These are phyloP conservation scores for Eudorina sp. DNA, from an alignment of 139 green algal species.

Conservation along the genomic window DNA sequence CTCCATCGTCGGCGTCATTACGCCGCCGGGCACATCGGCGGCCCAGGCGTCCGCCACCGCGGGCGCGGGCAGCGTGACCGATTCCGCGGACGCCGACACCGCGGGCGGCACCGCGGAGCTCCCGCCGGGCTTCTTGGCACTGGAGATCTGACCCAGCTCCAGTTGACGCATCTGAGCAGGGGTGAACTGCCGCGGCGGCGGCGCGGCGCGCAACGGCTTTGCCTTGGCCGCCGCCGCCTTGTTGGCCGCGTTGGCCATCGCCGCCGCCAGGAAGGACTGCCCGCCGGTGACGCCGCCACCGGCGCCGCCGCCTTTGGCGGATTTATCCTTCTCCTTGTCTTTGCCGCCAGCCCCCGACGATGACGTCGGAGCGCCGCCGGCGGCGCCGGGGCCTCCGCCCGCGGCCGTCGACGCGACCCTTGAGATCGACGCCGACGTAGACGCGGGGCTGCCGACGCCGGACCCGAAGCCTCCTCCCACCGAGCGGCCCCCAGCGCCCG, in stretches of 20 bases:
- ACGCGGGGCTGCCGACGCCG: background rate
- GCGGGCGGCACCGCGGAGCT: too few species aligned
- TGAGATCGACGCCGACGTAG: background rate
- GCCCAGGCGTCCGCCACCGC: slow-evolving; percentile 25
- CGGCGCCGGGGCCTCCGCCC: too few species aligned
- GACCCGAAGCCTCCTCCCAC: too few species aligned
- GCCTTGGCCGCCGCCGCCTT: background rate
- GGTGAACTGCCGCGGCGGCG: slow-evolving; percentile 39
- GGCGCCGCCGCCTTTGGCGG: background rate
- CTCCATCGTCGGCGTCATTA: background rate
- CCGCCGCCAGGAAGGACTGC: background rate
- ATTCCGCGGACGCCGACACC: background rate
- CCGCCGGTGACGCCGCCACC: background rate
- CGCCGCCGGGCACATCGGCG: background rate
- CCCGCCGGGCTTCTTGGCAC: background rate
- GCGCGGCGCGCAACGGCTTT: slow-evolving; percentile 27
- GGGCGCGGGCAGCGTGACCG: background rate
- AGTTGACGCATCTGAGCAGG: slow-evolving; percentile 14
- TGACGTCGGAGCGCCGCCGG: background rate
- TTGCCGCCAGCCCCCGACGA: background rate
- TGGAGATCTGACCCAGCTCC: slow-evolving; percentile 3
- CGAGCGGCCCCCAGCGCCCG: too few species aligned
- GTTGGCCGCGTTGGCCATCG: background rate
- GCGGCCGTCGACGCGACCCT: too few species aligned
- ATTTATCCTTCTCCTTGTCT: slow-evolving; percentile 15